A percentile compares a stretch with the other conserved stretches of the same genome.
These are phyloP conservation scores for Schizosaccharomyces versatilis DNA, from an alignment of 1,139 yeast species.

Conservation along the genomic window DNA sequence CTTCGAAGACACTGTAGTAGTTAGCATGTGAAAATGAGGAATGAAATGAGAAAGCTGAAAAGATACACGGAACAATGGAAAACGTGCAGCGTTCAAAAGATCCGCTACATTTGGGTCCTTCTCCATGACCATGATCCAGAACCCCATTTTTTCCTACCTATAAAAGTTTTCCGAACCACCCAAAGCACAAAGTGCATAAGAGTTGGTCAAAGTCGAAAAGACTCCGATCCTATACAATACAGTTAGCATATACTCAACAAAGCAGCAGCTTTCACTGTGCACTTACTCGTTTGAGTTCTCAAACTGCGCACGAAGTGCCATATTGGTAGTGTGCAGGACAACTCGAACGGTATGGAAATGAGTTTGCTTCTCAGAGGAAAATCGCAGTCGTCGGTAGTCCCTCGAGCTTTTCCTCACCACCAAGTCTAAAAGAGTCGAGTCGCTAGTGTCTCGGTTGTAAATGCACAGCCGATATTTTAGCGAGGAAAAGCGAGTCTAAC, in stretches of 20 bases:
- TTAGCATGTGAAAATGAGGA: not conserved
- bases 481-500: too few relatives aligned
- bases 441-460: too few relatives aligned
- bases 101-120: not conserved
- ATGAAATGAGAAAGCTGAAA: not conserved
- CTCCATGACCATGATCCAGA: not conserved
- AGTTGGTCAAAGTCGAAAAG: constrained; percentile 84
- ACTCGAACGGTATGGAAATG: too few relatives aligned
- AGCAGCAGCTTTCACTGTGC: not conserved
- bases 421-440: too few relatives aligned
- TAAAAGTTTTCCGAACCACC: constrained; percentile 97
- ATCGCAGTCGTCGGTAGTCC: too few relatives aligned
- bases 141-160: constrained; percentile 10
- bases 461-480: too few relatives aligned
- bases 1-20: constrained; percentile 60
- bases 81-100: constrained; percentile 14
- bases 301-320: constrained; percentile 50
- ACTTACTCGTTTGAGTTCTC: constrained; percentile 76
- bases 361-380: too few relatives aligned
- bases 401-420: too few relatives aligned
- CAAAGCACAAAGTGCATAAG: constrained; percentile 86
- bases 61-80: not conserved
- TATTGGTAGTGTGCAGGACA: constrained; percentile 12
- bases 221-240: constrained; percentile 45
- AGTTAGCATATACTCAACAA: not conserved